Evolutionary conservation across 768 basidiomycete genomes (phyloP), one percentile per base, ranked within the genome.

Genomic region (Lenzites betulinus): DNA sequence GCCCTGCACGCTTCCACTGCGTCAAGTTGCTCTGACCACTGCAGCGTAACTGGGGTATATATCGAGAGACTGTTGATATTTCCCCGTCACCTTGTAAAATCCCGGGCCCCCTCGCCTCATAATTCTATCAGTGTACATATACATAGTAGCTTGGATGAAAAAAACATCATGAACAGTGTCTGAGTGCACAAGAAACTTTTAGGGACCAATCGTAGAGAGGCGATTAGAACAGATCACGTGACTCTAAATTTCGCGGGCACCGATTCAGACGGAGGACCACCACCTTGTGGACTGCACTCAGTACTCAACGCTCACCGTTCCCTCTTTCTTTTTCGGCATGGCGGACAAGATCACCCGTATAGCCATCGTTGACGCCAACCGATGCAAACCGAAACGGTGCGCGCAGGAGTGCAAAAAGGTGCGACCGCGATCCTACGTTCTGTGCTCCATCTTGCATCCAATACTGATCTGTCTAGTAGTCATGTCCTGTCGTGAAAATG

Each of bases 381-480:
- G 87, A 56, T 98, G 96, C 80, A 96, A 97, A 73, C 97, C 97
- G 20, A 98, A 99, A 76, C 81, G 92, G 77, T 95, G 93, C 67
- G 91, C 95, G 25, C 95, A 96, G 72, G 97, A 98, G 77, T 99
- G 97, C 78, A 98, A 96, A 83, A 96, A 98, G 81, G 92, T 89
- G 65, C 36, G 70, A 65, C 13, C n/a, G 20, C 46, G 22, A 16
- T 18, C 28, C 18, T 42, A 33, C 38, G 15, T 18, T 4, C 18
- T 33, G 16, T n/a, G 42, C 47, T 23, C 22, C 4, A 7, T 3
- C 20, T 22, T 22, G 26, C 33, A 38, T 20, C 13, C 13, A 15
- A 25, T 39, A 30, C 36, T 56, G 58, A 65, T 64, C 46, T 28
- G n/a, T 33, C 47, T 51, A 18, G 63, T 18, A 89, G 88, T 90